Base-by-base conservation (phyloP, 2,329 filamentous ascomycete genomes). In the Dothideomycetes sp. region DNA sequence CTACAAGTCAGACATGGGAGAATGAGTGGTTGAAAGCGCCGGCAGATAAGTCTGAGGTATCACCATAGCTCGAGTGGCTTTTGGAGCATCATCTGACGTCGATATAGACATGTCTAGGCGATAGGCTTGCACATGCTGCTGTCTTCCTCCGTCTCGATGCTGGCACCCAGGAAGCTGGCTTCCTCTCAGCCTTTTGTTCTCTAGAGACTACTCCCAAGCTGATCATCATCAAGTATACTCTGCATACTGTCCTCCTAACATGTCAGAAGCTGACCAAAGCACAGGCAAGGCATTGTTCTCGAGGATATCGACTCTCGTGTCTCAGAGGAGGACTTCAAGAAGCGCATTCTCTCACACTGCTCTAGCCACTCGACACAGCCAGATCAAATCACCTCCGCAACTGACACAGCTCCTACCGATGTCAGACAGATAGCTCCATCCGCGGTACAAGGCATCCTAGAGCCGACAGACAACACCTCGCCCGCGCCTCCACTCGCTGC, bases 141-240 rank as follows among this genome's bases (percentile, higher is more conserved):
- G 69, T 95, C 15, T 63, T 81, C 5, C 67, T 95, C 16, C 75
- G 80, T 37, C 68, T 95, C 16, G 61, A 70, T 24, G 77, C 79
- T 14, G 84, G 80, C 16, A 87, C 83, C 2, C 74, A 82, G 48
- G 87, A 94, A 64, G 86, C 86, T 8, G 78, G 75, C 4, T 93
- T 86, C 52, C 68, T 96, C 11, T 74, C 79, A 8, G 84, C 84
- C 34, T 84, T 94, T 52, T 93, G 85, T 52, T 84, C 85, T 0
- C 66, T 94, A n/a, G 73, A 76, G 1, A 77, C 77, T 48, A 77
- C 77, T n/a, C 88, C 89, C 0, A 82, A 82, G 2, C 62, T 94
- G 7, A 72, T 94, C 12, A 67, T 93, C 15, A 88, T 94, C 50
- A 19, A 27, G n/a, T n/a, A n/a, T n/a, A n/a, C n/a, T n/a, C n/a